A percentile compares a stretch with the other conserved stretches of the same genome.
phyloP scores from a whole-genome alignment of 2,329 filamentous ascomycete species.

The Zymoseptoria crescenta region DNA sequence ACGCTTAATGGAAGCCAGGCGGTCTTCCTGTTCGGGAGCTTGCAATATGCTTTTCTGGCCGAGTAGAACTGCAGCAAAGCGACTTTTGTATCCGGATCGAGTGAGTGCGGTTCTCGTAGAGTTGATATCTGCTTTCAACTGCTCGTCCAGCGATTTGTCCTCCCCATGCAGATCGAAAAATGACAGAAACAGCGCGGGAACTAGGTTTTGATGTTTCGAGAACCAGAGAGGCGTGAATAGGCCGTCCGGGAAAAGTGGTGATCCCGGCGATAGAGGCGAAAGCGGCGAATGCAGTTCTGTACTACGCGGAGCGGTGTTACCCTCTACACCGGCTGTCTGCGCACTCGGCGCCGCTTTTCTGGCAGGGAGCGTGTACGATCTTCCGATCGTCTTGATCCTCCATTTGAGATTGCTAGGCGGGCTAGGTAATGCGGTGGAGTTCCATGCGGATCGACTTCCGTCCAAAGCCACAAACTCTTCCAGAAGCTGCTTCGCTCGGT shows the following conservation, averaged over 20 bases:
- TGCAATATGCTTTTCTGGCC: constrained; percentile 58
- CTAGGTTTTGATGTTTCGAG: constrained; percentile 74
- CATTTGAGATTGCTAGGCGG: constrained; percentile 21
- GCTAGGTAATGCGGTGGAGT: constrained; percentile 20
- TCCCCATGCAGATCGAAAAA: constrained; percentile 74
- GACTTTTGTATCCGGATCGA: constrained; percentile 67
- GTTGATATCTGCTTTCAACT: constrained; percentile 80
- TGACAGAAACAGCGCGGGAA: constrained; percentile 72
- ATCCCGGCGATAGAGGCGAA: constrained; percentile 78
- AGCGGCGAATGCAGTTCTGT: constrained; percentile 77
- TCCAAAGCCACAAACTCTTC: constrained; percentile 46
- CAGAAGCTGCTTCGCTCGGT: constrained; percentile 49
- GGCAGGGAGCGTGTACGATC: constrained; percentile 58
- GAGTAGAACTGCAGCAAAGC: constrained; percentile 69
- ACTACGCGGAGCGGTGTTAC: constrained; percentile 21
- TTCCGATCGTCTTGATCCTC: constrained; percentile 49
- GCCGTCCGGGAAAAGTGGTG: constrained; percentile 81
- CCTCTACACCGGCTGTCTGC: constrained; percentile 37
- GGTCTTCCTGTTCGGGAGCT: constrained; percentile 59
- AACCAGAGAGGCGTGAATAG: constrained; percentile 76
- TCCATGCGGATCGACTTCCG: constrained; percentile 23
- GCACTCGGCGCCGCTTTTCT: constrained; percentile 55
- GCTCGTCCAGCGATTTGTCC: constrained; percentile 73
- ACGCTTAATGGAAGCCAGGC: constrained; percentile 69
- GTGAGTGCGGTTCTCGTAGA: constrained; percentile 61